phyloP scores from a whole-genome alignment of 106 monocot genomes.

The Acorus calamus region DNA sequence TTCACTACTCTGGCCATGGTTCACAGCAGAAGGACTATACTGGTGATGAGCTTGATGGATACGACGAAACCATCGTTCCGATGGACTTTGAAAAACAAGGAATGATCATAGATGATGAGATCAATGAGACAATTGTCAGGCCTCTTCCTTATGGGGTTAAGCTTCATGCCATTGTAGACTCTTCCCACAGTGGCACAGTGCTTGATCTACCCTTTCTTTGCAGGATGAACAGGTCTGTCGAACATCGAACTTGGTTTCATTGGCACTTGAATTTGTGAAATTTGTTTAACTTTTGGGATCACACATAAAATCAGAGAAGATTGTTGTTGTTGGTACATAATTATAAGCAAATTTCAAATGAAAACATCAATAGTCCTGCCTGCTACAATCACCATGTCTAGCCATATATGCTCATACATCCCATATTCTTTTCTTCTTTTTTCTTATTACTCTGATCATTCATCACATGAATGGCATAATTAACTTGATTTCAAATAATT shows the following conservation, averaged over 20 bases:
- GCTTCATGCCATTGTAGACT: conserved; percentile 93
- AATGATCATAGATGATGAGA: conserved; percentile 95
- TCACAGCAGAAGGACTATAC: conserved; percentile 54
- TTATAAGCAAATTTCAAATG: too few species aligned
- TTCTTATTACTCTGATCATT: not conserved
- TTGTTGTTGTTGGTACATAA: too few species aligned
- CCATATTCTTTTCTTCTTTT: not conserved
- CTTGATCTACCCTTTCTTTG: conserved; percentile 88
- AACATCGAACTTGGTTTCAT: too few species aligned
- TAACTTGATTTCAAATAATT: not conserved
- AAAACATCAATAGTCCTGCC: too few species aligned
- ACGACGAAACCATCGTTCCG: conserved; percentile 84
- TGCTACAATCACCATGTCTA: too few species aligned
- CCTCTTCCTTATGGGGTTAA: conserved; percentile 78
- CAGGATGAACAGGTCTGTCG: conserved; percentile 68
- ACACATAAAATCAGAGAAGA: too few species aligned
- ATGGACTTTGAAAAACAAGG: conserved; percentile 84
- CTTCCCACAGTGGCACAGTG: conserved; percentile 87
- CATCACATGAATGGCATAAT: not conserved
- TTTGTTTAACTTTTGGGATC: too few species aligned
- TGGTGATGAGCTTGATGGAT: conserved; percentile 83
- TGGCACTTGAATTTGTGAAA: too few species aligned
- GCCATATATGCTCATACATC: too few species aligned
- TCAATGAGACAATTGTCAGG: conserved; percentile 75
- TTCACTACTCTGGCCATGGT: conserved; percentile 94